phyloP scores from a whole-genome alignment of 768 basidiomycete species.

The Tephrocybe sp. region DNA sequence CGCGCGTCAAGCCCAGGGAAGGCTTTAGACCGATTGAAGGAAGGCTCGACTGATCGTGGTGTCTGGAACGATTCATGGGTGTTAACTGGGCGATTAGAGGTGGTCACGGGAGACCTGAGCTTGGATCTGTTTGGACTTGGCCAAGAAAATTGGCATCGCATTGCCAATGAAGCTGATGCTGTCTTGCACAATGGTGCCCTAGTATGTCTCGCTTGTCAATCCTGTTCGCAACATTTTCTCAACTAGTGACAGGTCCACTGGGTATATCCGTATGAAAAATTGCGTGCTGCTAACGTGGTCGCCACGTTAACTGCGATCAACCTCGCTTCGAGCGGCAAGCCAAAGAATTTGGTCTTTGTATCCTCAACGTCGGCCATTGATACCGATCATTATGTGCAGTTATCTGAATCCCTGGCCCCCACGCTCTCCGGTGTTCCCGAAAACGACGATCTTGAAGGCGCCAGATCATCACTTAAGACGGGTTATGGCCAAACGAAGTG shows the following conservation, averaged over 20 bases:
- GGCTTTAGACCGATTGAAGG: conserved; percentile 67
- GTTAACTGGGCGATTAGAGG: conserved; percentile 60
- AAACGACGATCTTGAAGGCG: conserved; percentile 84
- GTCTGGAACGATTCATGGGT: conserved; percentile 92
- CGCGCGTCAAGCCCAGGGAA: conserved; percentile 62
- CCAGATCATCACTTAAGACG: conserved; percentile 68
- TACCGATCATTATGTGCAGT: conserved; percentile 82
- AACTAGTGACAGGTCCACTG: conserved; percentile 75
- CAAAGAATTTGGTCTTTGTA: conserved; percentile 85
- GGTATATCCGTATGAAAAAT: conserved; percentile 96
- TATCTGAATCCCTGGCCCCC: conserved; percentile 68
- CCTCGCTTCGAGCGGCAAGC: conserved; percentile 68
- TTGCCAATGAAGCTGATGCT: conserved; percentile 74
- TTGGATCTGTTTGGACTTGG: conserved; percentile 72
- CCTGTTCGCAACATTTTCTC: not conserved
- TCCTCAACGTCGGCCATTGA: conserved; percentile 97
- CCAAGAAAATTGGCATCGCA: conserved; percentile 56
- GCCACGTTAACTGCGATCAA: conserved; percentile 83
- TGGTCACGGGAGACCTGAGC: conserved; percentile 82
- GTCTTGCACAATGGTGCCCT: conserved; percentile 96
- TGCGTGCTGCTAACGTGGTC: conserved; percentile 90
- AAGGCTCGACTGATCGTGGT: conserved; percentile 72
- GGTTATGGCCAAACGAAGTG: conserved; percentile 99
- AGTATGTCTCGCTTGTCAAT: conserved; percentile 45
- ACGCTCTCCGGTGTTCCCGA: conserved; percentile 75